Base-by-base conservation (phyloP, 352 stramenopile genomes). In the Chrysophaeum taylorii region DNA sequence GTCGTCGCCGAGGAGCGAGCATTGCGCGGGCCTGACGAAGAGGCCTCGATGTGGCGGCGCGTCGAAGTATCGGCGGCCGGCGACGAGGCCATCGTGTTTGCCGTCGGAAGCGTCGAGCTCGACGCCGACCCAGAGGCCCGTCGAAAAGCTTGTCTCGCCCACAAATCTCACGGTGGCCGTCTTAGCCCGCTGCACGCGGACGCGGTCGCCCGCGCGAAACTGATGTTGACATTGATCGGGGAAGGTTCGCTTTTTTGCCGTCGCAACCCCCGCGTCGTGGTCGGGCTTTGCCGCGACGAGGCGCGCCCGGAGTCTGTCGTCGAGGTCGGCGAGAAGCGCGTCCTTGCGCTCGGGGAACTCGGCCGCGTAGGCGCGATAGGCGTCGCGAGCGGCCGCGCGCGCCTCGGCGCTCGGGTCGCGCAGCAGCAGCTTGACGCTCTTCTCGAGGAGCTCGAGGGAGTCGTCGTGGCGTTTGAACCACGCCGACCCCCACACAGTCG, bases 51-150 rank as follows among this genome's bases (percentile, higher is more conserved):
- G 75, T 0, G 77, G 77, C 42, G 87, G 87, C 78, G 82, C 87
- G 76, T 89, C 69, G 75, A 94, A 94, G 33, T 87, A 73, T 14
- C 79, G 80, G 43, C 81, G 72, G 50, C 86, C 86, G 25, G 89
- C 79, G 9, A 89, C 67, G 33, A 72, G 71, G 38, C 88, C 88
- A 74, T 94, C 84, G 52, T 73, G 82, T 66, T 92, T 85, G 29
- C 88, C 88, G 15, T 75, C 73, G 29, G 85, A 78, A 15, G 84
- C 85, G 52, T 85, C 79, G 31, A 94, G 81, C 70, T 94, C 87
- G 12, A 94, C 81, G 54, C 88, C 88, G 38, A 93, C 36, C 72
- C 73, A 79, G 14, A 25, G 7, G 37, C 74, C 64, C 0, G 38
- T 7, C 7, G 7, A 29, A 16, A 73, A 71, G 39, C 64, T 2